phyloP scores from a whole-genome alignment of 2,329 filamentous ascomycete genomes.

The Beauveria bassiana region DNA sequence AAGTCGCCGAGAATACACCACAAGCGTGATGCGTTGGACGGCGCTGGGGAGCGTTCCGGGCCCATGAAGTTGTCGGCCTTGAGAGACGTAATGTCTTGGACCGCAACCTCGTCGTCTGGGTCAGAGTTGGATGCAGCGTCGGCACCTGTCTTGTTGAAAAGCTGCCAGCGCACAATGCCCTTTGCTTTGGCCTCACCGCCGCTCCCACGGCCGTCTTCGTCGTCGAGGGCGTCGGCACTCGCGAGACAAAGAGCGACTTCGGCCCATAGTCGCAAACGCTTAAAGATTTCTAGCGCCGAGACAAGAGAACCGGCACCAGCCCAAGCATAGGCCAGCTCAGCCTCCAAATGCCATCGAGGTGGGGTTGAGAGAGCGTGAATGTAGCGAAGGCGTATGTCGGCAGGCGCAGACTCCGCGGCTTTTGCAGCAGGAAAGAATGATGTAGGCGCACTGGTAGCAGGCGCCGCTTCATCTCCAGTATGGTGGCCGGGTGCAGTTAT shows the following conservation, averaged over 20 bases:
- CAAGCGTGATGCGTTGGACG: conserved; percentile 75
- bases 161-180: conserved; percentile 65
- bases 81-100: conserved; percentile 46
- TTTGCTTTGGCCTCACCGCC: conserved; percentile 73
- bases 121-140: conserved; percentile 24
- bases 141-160: conserved; percentile 59
- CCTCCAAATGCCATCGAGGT: conserved; percentile 87
- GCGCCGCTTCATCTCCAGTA: conserved; percentile 13
- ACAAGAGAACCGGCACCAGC: conserved; percentile 77
- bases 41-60: conserved; percentile 58
- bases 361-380: conserved; percentile 79
- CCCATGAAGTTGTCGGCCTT: conserved; percentile 49
- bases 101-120: conserved; percentile 43
- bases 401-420: conserved; percentile 68
- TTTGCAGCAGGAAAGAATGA: conserved; percentile 77
- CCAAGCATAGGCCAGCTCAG: conserved; percentile 91
- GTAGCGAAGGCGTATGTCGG: conserved; percentile 69
- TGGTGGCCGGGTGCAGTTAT: conserved; percentile 31
- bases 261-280: conserved; percentile 86
- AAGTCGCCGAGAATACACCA: conserved; percentile 94
- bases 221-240: conserved; percentile 48
- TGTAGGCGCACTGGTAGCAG: conserved; percentile 42
- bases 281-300: conserved; percentile 92
- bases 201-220: conserved; percentile 44
- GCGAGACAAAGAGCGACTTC: conserved; percentile 89